These are phyloP conservation scores for Boletus sp. DNA, from an alignment of 768 basidiomycete species.

Conservation along the genomic window DNA sequence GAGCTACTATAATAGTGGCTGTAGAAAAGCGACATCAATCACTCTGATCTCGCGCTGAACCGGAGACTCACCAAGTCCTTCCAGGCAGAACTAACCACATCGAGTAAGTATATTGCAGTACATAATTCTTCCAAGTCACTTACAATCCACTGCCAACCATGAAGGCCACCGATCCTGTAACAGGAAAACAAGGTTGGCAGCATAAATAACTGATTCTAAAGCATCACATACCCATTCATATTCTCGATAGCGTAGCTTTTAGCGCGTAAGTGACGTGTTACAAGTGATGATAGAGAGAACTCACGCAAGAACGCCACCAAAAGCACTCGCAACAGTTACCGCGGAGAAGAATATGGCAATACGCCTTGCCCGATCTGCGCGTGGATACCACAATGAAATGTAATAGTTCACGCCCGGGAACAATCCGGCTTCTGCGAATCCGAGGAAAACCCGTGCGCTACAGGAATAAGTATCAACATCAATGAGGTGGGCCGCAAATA, in stretches of 20 bases:
- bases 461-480: not conserved
- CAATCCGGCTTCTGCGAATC: slow-evolving; percentile 47
- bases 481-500: not conserved
- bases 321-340: slow-evolving; percentile 54
- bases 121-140: slow-evolving; percentile 6
- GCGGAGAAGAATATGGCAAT: slow-evolving; percentile 68
- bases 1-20: slow-evolving; percentile 24
- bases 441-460: slow-evolving; percentile 44
- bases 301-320: slow-evolving; percentile 49
- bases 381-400: slow-evolving; percentile 60
- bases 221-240: slow-evolving; percentile 33
- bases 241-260: slow-evolving; percentile 34
- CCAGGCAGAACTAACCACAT: slow-evolving; percentile 28
- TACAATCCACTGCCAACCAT: slow-evolving; percentile 40
- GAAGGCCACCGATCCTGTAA: slow-evolving; percentile 27
- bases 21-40: not conserved
- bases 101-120: slow-evolving; percentile 5
- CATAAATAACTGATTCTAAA: slow-evolving; percentile 5
- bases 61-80: slow-evolving; percentile 22
- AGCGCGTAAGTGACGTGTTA: not conserved
- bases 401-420: slow-evolving; percentile 43
- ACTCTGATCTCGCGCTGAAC: not conserved
- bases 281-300: slow-evolving; percentile 12
- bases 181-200: not conserved
- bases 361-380: slow-evolving; percentile 54